A percentile compares a stretch with the other conserved stretches of the same genome.
phyloP scores from a whole-genome alignment of 805 yeast genomes.

The Kuraishia floccosa region DNA sequence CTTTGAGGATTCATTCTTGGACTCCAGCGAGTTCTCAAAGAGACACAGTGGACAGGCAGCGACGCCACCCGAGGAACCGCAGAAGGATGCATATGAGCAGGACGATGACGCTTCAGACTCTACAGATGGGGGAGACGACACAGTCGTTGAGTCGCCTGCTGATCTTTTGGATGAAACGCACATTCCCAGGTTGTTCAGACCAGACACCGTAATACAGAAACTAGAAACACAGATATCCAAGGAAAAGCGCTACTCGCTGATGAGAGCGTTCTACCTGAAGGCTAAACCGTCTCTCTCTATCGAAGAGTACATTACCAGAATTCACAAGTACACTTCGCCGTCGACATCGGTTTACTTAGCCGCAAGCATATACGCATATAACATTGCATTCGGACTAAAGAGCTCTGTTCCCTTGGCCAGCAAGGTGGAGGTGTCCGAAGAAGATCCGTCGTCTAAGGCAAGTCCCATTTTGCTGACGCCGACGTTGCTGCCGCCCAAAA shows the following conservation, averaged over 20 bases:
- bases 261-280: constrained; percentile 17
- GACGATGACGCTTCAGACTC: too few relatives aligned
- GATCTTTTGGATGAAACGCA: too few relatives aligned
- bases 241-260: constrained; percentile 3
- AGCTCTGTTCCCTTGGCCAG: constrained; percentile 2
- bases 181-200: too few relatives aligned
- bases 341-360: constrained; percentile 19
- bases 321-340: constrained; percentile 15
- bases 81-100: too few relatives aligned
- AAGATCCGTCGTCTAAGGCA: background rate
- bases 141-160: too few relatives aligned
- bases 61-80: too few relatives aligned
- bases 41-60: too few relatives aligned
- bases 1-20: constrained; percentile 15
- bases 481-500: constrained; percentile 3
- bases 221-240: too few relatives aligned
- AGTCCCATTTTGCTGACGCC: constrained; percentile 3
- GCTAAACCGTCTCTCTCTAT: constrained; percentile 17
- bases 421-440: background rate
- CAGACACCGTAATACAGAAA: too few relatives aligned
- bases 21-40: too few relatives aligned
- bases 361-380: constrained; percentile 18
- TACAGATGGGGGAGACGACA: too few relatives aligned
- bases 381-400: constrained; percentile 14
- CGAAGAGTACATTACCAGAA: constrained; percentile 16